Base-by-base conservation (phyloP, 768 basidiomycete genomes). In the Agaricus bisporus region DNA sequence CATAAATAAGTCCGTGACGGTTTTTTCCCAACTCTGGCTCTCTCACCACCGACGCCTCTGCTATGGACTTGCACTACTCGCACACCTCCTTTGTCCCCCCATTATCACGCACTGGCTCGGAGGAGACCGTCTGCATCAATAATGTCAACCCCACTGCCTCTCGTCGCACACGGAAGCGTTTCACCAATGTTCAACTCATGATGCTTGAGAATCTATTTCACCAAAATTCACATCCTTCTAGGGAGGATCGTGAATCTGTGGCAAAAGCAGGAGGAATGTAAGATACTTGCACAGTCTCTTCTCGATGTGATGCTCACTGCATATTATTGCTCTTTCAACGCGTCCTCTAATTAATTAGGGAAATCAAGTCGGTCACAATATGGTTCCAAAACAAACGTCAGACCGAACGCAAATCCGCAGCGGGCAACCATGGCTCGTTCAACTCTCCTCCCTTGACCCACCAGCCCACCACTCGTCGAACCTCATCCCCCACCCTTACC, bases 331-430 rank as follows among this genome's bases (percentile, higher is more conserved):
- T 42, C 46, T 36, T 42, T 45, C 32, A 20, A 55, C 55, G 47
- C 54, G 42, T 53, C 56, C 15, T 29, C 48, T 45, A 44, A 53
- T 38, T 57, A 45, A 58, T 44, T 56, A 85, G 83, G 83, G 82
- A 84, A 63, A 72, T 77, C 26, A 83, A 82, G 60, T 83, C 82
- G 1, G 82, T 85, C 49, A 85, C 85, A n/a, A 83, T 88, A 38
- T 90, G 87, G 87, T 88, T 88, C 65, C 87, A 90, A 68, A 90
- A 90, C 65, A 87, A 82, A 67, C 82, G 87, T 14, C 85, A 88
- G 61, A 83, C 80, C 38, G 81, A 83, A 59, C 79, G 81, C 60
- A 79, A 79, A 61, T 72, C 75, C 25, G 77, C 79, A 22, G 68
- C 78, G 44, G 68, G 71, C 57, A 75, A 69, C 50, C 67, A 63